These are phyloP conservation scores for Colletotrichum euphorbiae DNA, from an alignment of 2,329 filamentous ascomycete genomes.

Conservation along the genomic window DNA sequence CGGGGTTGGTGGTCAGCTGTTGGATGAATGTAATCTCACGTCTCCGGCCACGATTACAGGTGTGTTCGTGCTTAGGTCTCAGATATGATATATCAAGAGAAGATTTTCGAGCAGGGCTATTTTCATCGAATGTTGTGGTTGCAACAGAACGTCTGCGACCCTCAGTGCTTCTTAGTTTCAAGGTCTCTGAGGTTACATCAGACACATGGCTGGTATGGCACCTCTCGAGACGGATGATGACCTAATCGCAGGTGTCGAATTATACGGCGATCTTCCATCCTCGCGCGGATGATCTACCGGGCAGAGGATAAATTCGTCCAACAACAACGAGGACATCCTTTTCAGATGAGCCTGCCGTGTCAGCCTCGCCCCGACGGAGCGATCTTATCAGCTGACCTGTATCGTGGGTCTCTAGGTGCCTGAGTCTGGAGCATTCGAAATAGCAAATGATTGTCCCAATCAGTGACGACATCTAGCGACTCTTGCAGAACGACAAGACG, in stretches of 20 bases:
- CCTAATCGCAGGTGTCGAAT: neutral
- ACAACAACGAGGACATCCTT: neutral
- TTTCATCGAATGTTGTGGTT: neutral
- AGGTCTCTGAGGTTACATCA: neutral
- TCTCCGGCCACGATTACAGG: neutral
- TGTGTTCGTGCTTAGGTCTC: neutral
- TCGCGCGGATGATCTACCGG: constrained; percentile 4
- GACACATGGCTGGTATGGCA: neutral
- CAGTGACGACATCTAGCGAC: constrained; percentile 1
- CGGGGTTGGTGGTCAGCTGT: neutral
- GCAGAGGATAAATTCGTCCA: neutral
- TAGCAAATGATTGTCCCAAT: constrained; percentile 9
- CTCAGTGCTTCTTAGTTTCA: neutral
- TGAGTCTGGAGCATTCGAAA: neutral
- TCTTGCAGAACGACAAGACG: neutral
- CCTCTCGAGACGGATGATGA: neutral
- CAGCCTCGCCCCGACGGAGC: neutral
- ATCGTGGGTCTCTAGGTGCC: accelerated
- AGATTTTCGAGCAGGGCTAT: neutral
- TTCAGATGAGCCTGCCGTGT: neutral
- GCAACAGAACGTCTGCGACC: neutral
- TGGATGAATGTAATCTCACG: neutral
- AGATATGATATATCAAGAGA: neutral
- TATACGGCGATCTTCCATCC: neutral
- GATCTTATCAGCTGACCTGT: too few relatives aligned